Conservation (phyloP, 192 early-diverging fungal genomes). For the Chytriomyces confervae region DNA sequence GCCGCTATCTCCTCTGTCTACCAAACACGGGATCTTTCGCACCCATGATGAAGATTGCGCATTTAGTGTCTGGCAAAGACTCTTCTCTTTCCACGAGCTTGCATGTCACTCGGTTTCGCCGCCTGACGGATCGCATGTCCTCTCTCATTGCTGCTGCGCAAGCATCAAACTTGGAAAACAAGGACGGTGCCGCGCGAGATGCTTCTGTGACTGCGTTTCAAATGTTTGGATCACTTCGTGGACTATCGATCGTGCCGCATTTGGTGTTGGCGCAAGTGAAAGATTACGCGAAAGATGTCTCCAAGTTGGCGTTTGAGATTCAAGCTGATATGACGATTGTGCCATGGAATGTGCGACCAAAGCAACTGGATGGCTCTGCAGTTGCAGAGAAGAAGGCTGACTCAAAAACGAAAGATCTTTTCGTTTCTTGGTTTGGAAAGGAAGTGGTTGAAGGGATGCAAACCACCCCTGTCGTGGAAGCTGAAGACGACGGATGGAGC, state of each 20-base stretch:
- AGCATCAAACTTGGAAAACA: constrained; percentile 15
- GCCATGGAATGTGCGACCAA: background rate
- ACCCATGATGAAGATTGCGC: constrained; percentile 70
- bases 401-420: too few relatives aligned
- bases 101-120: constrained; percentile 70
- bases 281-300: constrained; percentile 14
- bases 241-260: constrained; percentile 58
- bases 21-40: constrained; percentile 63
- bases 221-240: constrained; percentile 78
- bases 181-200: constrained; percentile 68
- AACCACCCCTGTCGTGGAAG: too few relatives aligned
- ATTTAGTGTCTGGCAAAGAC: constrained; percentile 21
- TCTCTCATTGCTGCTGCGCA: constrained; percentile 81
- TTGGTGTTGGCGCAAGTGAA: constrained; percentile 1
- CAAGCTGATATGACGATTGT: constrained; percentile 6
- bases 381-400: too few relatives aligned
- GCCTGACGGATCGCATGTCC: constrained; percentile 80
- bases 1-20: too few relatives aligned
- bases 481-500: too few relatives aligned
- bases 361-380: too few relatives aligned
- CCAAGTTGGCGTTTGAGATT: background rate
- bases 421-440: too few relatives aligned
- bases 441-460: too few relatives aligned
- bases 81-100: background rate
- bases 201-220: constrained; percentile 82